Base-by-base conservation (phyloP, 176 grass and related monocot species). In the Thalia dealbata region DNA sequence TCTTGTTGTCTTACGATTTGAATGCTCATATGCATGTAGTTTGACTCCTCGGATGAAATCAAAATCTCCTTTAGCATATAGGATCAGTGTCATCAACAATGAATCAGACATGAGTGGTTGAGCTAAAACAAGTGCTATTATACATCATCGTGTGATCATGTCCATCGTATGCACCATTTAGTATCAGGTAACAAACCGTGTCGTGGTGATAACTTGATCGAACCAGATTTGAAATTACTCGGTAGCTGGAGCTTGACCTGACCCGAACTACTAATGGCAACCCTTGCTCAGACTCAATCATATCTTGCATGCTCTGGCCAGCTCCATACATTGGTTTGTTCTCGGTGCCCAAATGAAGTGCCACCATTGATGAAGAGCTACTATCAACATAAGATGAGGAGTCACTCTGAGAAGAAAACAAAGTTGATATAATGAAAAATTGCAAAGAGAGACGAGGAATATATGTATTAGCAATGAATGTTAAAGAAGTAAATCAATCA, bases 261-360 rank as follows among this genome's bases (percentile, higher is more conserved):
- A 88, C 82, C 68, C 72, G 72, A 75, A 96, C 59, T 68, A 86
- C 30, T 7, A 96, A 50, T 3, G 78, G 82, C 72, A 92, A 79
- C 59, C 92, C 92, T 11, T 24, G 80, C 15, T 71, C 75, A 0
- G 89, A 81, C 55, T 80, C 78, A 22, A 96, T 80, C 84, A 92
- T 62, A 80, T 96, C 92, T 76, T 92, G 86, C 89, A 96, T 96
- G 55, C 64, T 77, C 3, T 89, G 82, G 0, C 89, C 89, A 16
- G 89, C 89, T 38, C 88, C 93, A 70, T 96, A 96, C 93, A 90
- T 90, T 7, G 89, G 93, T 73, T 96, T 96, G 75, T 90, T 86
- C 78, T 78, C 78, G 68, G 78, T 76, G 67, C 73, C 79, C 30
- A 92, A 78, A 70, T 78, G 90, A 2, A 88, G 72, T 75, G 68